Base-by-base conservation (phyloP, 2,329 filamentous ascomycete species). In the Cryphonectria carpinicola region DNA sequence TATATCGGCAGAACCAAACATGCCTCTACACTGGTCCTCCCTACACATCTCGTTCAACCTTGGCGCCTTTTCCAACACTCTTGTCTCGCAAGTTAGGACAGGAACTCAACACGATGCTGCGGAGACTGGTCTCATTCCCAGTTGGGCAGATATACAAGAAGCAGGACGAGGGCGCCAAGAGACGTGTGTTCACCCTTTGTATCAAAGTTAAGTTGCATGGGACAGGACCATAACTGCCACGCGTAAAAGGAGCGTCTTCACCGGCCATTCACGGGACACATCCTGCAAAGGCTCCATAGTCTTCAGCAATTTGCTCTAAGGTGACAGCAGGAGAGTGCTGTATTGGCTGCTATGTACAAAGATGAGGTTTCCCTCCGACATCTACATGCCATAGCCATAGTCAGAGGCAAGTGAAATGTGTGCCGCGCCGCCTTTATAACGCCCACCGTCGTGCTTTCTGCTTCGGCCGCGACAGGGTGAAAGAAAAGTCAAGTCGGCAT, bases 351-450 rank as follows among this genome's bases (percentile, higher is more conserved):
- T 70, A 68, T 72, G 52, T 70, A 72, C 61, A 68, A 63, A 61
- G 54, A 62, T 66, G 56, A 52, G 37, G 28, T 49, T 70, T 25
- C 62, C 68, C 65, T 64, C 68, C 25, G 43, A 68, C 71, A 72
- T 72, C 71, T 72, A 72, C 65, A 72, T 49, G 60, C 69, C 52
- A 63, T 71, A 37, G 66, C 60, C 22, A 58, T 67, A 43, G 54
- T 28, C 37, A 35, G 56, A 63, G 62, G 66, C 68, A 54, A 56
- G n/a, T 63, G 28, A n/a, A 65, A 62, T 52, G 39, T 22, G 7
- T 61, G 37, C 41, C 61, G 61, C 39, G 37, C 41, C 61, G 61
- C 39, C 64, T 58, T 58, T 49, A 22, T 13, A 39, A 39, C 54
- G 68, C 54, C 67, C 61, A 52, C 61, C 60, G 67, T 68, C 54